These are phyloP conservation scores for Pyricularia sp. DNA, from an alignment of 2,329 filamentous ascomycete genomes.

Conservation along the genomic window DNA sequence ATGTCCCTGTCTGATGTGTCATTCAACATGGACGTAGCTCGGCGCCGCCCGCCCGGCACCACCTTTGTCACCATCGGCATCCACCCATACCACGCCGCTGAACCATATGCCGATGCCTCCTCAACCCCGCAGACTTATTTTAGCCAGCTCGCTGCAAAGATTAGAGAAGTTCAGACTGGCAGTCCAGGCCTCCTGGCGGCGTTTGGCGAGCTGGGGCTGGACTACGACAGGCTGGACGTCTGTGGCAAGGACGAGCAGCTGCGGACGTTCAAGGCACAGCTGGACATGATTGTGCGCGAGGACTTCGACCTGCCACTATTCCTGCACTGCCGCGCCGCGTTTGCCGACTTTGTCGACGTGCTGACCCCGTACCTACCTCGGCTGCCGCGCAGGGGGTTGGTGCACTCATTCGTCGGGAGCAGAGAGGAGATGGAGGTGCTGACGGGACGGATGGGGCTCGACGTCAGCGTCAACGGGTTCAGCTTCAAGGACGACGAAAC, in stretches of 20 bases:
- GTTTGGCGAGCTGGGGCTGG: constrained; percentile 39
- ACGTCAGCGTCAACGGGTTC: constrained; percentile 40
- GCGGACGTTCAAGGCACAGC: constrained; percentile 28
- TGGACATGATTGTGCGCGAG: constrained; percentile 26
- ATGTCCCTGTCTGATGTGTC: constrained; percentile 22
- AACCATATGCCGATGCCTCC: constrained; percentile 22
- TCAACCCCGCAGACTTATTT: constrained; percentile 7
- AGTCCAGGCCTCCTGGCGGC: constrained; percentile 22
- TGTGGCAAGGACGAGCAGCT: constrained; percentile 31
- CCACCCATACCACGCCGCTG: constrained; percentile 38
- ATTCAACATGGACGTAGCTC: constrained; percentile 18
- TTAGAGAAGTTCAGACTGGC: constrained; percentile 14
- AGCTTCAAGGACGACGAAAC: constrained; percentile 29
- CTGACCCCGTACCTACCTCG: constrained; percentile 26
- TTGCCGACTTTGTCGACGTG: constrained; percentile 30
- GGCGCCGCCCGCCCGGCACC: constrained; percentile 14
- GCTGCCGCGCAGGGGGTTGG: constrained; percentile 25
- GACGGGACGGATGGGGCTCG: constrained; percentile 23
- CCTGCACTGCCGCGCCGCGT: constrained; percentile 30
- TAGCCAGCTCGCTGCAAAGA: constrained; percentile 15
- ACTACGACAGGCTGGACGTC: constrained; percentile 35
- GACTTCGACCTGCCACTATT: constrained; percentile 26
- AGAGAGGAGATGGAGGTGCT: constrained; percentile 27
- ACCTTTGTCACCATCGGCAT: constrained; percentile 39
- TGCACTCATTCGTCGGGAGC: constrained; percentile 30